Conservation (phyloP, 768 basidiomycete species). For the Suillus subaureus region DNA sequence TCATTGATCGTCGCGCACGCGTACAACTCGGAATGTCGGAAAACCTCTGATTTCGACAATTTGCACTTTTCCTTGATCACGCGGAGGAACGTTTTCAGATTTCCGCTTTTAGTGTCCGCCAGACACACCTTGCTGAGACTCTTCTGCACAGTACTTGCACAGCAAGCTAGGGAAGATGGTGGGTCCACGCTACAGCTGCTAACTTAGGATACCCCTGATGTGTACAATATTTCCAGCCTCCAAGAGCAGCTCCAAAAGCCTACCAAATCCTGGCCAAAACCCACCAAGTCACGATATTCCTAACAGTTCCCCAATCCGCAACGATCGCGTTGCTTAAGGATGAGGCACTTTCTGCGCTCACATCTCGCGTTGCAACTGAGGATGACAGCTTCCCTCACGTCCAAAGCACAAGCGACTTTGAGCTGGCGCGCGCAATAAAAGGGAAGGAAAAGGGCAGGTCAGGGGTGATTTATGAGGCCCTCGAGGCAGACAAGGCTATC, state of each 20-base stretch:
- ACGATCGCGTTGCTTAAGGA: conserved; percentile 62
- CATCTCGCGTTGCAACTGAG: conserved; percentile 42
- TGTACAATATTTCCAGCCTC: conserved; percentile 41
- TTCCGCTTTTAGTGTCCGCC: conserved; percentile 4
- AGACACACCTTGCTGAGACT: neutral
- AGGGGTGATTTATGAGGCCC: conserved; percentile 46
- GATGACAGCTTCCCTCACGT: conserved; percentile 41
- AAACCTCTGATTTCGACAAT: no score
- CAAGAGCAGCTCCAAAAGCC: conserved; percentile 56
- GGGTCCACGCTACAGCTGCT: neutral
- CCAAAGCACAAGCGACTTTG: conserved; percentile 52
- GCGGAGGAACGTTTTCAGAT: conserved; percentile 32
- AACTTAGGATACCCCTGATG: neutral
- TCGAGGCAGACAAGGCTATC: conserved; percentile 46
- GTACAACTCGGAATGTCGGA: no score
- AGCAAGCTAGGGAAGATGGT: neutral
- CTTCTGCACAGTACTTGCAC: neutral
- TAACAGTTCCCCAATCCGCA: conserved; percentile 55
- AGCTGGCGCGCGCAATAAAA: conserved; percentile 57
- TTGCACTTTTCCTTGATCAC: no score
- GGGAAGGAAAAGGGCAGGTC: conserved; percentile 52
- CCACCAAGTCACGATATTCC: conserved; percentile 67
- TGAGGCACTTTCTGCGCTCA: conserved; percentile 64
- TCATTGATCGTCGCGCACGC: no score
- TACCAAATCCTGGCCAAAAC: conserved; percentile 74